phyloP scores from a whole-genome alignment of 2,329 filamentous ascomycete species.

The Dissoconium aciculare region DNA sequence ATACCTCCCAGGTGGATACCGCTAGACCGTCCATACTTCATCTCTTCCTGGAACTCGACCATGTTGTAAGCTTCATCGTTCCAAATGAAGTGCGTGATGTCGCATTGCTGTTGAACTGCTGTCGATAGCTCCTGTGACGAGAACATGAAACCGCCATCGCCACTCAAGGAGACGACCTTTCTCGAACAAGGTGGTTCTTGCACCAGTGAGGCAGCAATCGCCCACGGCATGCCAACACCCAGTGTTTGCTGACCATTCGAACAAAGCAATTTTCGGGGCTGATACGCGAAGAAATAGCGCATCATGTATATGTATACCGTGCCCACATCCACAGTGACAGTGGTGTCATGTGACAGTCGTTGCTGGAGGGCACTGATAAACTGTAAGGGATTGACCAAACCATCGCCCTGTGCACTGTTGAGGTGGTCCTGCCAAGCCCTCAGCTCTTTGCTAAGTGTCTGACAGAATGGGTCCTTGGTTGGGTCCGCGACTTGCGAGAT shows the following conservation, averaged over 20 bases:
- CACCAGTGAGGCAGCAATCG: constrained; percentile 32
- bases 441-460: constrained; percentile 24
- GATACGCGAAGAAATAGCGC: constrained; percentile 32
- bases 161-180: constrained; percentile 33
- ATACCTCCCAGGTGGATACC: constrained; percentile 34
- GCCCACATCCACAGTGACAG: constrained; percentile 33
- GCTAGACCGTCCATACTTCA: constrained; percentile 33
- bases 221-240: constrained; percentile 35
- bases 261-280: constrained; percentile 32
- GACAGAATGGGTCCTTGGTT: constrained; percentile 24
- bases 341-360: constrained; percentile 27
- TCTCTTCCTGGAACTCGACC: constrained; percentile 38
- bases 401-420: constrained; percentile 10
- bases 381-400: constrained; percentile 32
- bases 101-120: constrained; percentile 33
- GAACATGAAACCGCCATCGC: constrained; percentile 38
- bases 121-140: constrained; percentile 33
- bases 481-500: constrained; percentile 24
- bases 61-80: constrained; percentile 38
- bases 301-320: constrained; percentile 38
- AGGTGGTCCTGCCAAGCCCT: constrained; percentile 22
- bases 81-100: constrained; percentile 38
- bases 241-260: constrained; percentile 38
- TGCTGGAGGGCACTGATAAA: constrained; percentile 33
- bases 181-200: constrained; percentile 30